Evolutionary conservation across 805 yeast species (phyloP), one percentile per base, ranked within the genome.

Genomic region (Ogataea glucozyma): DNA sequence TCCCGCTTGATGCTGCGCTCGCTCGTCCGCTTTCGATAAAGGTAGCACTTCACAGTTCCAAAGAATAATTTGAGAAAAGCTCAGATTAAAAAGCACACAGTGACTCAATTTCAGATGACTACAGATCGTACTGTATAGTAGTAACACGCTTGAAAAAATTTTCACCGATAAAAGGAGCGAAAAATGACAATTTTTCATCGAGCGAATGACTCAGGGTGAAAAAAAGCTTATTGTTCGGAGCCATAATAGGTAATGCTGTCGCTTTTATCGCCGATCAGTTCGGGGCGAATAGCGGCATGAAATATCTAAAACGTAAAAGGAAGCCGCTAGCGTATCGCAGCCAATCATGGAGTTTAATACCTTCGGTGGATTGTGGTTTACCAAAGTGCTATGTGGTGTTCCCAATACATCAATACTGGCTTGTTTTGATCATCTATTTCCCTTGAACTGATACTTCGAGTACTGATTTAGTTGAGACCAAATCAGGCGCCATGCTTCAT

Each of bases 81-180:
- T 10, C 3, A 27, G n/a, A 14, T 26, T 36, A 24, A 17, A 14
- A 26, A 18, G 30, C 21, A 10, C 21, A 12, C 34, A 18, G 22
- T 19, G 24, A 35, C 26, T 22, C 37, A 35, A 26, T 31, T 30
- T 38, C 40, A 33, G 30, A 43, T 24, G 31, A 13, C 32, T 23
- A 18, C 22, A 26, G 38, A 21, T 26, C 29, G 26, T 26, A 14
- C 27, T 16, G 21, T 13, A 38, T 22, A 23, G 22, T n/a, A 20
- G 19, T 16, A 26, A 29, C n/a, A n/a, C n/a, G n/a, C 23, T 41
- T 16, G 38, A 43, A 47, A 47, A 47, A 47, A 30, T 46, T 47
- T 47, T 47, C 51, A 41, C 51, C 45, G 47, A 40, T 40, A 47
- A 40, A 43, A 21, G 41, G 14, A 22, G 34, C 13, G 31, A 26